Base-by-base conservation (phyloP, 139 green algal genomes). In the Pseudopediastrum boryanum region DNA sequence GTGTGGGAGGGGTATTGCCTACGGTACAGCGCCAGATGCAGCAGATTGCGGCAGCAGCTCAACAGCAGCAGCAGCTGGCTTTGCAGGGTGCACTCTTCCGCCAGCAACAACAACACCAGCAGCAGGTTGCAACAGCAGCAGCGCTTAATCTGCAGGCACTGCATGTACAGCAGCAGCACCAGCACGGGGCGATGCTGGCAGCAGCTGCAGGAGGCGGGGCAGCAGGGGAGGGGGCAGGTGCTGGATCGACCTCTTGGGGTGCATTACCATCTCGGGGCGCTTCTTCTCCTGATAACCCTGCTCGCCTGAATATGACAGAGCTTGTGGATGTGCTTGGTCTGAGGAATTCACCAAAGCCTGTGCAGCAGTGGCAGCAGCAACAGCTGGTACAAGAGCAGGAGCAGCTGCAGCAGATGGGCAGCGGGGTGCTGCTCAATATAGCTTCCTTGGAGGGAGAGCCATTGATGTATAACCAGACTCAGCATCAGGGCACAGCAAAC, bases 231-330 rank as follows among this genome's bases (percentile, higher is more conserved):
- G n/a, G n/a, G n/a, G n/a, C n/a, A n/a, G n/a, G n/a, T n/a, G n/a
- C n/a, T n/a, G n/a, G n/a, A n/a, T n/a, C 19, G 50, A 59, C 19
- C 50, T 21, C 50, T 59, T 56, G 2, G 13, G 23, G 42, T 78
- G 12, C 13, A 3, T 23, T 33, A 50, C 52, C 29, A 58, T 27
- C 9, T 61, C 70, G 23, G 50, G 46, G 2, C 38, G n/a, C 48
- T 65, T n/a, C 41, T 25, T 27, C 27, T 12, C 25, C 23, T 39
- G 71, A 27, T 25, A 78, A 54, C 39, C 54, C 69, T 9, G 69
- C 50, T 42, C 51, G 50, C 3, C 13, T 78, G 39, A 52, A 78
- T 27, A 35, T 78, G 71, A 52, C 67, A n/a, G 71, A 78, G 38
- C 51, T 78, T 39, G 71, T 54, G n/a, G 71, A 78, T 9, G 52